Base-by-base conservation (phyloP, 495 filamentous ascomycete genomes). In the Zalerion maritima region DNA sequence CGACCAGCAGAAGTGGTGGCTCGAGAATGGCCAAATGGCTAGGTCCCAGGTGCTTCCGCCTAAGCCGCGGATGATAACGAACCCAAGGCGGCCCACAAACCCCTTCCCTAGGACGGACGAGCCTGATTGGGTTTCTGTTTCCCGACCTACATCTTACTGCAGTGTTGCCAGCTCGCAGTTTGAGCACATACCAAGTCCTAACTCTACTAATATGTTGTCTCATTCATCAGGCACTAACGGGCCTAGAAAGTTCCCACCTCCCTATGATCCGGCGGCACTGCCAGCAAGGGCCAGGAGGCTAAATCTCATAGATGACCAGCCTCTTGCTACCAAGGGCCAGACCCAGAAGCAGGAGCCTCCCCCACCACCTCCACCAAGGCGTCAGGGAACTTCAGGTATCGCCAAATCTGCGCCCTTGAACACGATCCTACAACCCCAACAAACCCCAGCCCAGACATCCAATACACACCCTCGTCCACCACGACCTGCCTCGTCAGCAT, bases 1-100 rank as follows among this genome's bases (percentile, higher is more conserved):
- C 3, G 85, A 94, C 45, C 64, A 69, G 19, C 67, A 74, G 35
- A 92, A 82, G 55, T 97, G 89, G 89, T 97, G 89, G 89, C 59
- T 96, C 16, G 79, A 92, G 28, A 81, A 83, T 49, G 79, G 78
- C 18, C 69, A 75, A 34, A 75, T 80, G 29, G 83, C 79, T 6
- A 75, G 75, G 34, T 86, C 85, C 13, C 60, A 51, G 9, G 41
- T 91, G 16, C 62, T 61, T 20, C 73, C 81, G 13, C 78, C 84
- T 2, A 55, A 58, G 14, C 53, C 57, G 15, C 65, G 64, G 6
- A 57, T 66, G 21, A 51, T 75, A 11, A 64, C 75, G 7, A 94
- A 94, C 51, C 63, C 70, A 2, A 58, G 72, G 26, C 69, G 83
- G 15, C 75, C 71, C 5, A 67, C 77, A 5, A 97, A 97, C 46